Base-by-base conservation (phyloP, 2,329 filamentous ascomycete species). In the Penicillium sp. region DNA sequence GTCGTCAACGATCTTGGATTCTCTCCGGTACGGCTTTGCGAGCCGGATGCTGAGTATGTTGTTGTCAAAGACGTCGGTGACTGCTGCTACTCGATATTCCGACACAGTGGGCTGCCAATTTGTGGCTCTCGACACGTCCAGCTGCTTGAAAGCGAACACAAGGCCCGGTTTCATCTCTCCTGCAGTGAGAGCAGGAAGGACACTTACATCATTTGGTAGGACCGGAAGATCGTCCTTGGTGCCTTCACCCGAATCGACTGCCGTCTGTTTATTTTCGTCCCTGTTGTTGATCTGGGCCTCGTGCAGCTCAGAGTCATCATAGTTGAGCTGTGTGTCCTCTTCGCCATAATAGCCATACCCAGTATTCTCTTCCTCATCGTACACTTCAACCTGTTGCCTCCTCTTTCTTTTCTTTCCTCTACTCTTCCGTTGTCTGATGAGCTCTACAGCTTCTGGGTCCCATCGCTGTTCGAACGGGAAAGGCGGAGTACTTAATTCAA, bases 401-500 rank as follows among this genome's bases (percentile, higher is more conserved):
- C 71, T 70, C 68, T 78, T 80, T 26, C 74, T 69, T 64, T 74
- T 78, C 63, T 73, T 77, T 38, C 69, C 68, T 59, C 65, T 71
- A 23, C 71, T 76, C 65, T 75, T 78, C 62, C 67, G 73, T 65
- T 75, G 74, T 60, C 70, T 76, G 66, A 81, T 82, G 70, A 66
- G 72, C 54, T 71, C 66, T 57, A 86, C 84, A 70, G 93, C 91
- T 64, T 92, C 89, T 3, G 86, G 85, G 75, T 96, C 92, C 94
- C 93, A 97, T 51, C 91, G 86, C 75, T 97, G 93, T 17, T 91
- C 83, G 75, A 97, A 97, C 0, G 93, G 93, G 71, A 96, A 97
- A 0, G 93, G 91, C 0, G 94, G 93, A 38, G 91, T 85, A 57
- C 86, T 90, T 50, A 96, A 81, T 35, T 85, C 79, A 45, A 92